Evolutionary conservation across 2,329 filamentous ascomycete species (phyloP).

Genomic region (Botryotinia globosa): DNA sequence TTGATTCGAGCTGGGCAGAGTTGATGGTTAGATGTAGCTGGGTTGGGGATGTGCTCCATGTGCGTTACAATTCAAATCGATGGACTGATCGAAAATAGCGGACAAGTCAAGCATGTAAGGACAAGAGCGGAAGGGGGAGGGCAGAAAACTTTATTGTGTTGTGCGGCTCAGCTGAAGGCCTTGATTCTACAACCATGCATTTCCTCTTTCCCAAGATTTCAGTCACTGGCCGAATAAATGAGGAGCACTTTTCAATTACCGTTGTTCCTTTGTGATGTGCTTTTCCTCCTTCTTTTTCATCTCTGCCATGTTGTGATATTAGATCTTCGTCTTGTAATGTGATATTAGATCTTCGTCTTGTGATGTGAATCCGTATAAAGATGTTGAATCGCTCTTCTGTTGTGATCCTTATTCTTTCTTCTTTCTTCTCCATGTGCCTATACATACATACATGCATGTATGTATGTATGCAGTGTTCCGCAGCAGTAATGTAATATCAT

Average conservation of each 20-base stretch:
- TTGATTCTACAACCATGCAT: background rate
- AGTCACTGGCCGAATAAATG: background rate
- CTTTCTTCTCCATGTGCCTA: background rate
- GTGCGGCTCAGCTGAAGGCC: background rate
- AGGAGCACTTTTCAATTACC: background rate
- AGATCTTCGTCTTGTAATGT: background rate
- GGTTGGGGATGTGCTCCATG: background rate
- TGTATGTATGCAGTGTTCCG: background rate
- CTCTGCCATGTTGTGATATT: background rate
- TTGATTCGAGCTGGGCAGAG: background rate
- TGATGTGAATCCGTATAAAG: background rate
- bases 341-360: background rate
- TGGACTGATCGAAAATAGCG: background rate
- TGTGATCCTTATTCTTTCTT: background rate
- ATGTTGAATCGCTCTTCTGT: background rate
- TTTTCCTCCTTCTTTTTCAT: background rate
- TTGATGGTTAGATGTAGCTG: background rate
- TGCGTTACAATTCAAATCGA: background rate
- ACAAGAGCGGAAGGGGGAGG: background rate
- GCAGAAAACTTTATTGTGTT: background rate
- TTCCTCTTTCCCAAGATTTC: background rate
- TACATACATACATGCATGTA: no score
- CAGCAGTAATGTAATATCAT: background rate
- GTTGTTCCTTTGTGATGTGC: background rate
- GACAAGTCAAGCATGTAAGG: background rate